These are phyloP conservation scores for Euphorbia corollata DNA, from an alignment of 441 rosid genomes.

Conservation along the genomic window DNA sequence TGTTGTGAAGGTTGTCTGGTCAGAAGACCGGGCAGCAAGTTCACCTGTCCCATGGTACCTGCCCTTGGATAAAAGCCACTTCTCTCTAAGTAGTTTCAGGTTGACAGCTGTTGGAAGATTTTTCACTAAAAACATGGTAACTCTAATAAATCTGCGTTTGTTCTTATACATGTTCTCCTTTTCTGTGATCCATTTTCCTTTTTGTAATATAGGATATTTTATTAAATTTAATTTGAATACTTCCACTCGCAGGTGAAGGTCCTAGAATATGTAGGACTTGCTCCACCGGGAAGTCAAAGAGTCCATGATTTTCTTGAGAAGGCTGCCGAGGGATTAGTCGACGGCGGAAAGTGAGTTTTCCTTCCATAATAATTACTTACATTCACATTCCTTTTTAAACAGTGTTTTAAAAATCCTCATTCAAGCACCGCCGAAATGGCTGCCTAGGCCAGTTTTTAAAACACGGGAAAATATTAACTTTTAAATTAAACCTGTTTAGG, in stretches of 20 bases:
- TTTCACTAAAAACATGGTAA: conserved; percentile 80
- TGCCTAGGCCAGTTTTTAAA: too few species aligned
- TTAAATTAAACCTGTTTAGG: too few species aligned
- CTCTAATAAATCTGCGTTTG: background rate
- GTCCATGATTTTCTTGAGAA: conserved; percentile 73
- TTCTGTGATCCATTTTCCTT: background rate
- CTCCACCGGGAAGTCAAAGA: conserved; percentile 88
- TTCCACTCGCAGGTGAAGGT: conserved; percentile 48
- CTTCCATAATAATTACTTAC: background rate
- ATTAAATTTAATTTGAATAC: background rate
- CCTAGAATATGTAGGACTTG: conserved; percentile 67
- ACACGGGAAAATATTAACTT: too few species aligned
- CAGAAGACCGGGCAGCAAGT: conserved; percentile 59
- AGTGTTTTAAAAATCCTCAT: too few species aligned
- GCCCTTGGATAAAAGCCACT: conserved; percentile 67
- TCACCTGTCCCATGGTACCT: conserved; percentile 85
- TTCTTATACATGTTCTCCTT: background rate
- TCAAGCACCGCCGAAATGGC: too few species aligned
- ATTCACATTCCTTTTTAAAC: too few species aligned
- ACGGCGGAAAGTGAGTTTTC: conserved; percentile 72
- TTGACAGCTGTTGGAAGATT: conserved; percentile 67
- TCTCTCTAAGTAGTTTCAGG: conserved; percentile 75
- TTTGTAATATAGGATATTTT: background rate
- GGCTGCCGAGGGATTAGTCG: conserved; percentile 81
- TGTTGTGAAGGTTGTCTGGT: conserved; percentile 60